Evolutionary conservation across 805 yeast genomes (phyloP), one percentile per base, ranked within the genome.

Genomic region (Kazachstania bromeliacearum): DNA sequence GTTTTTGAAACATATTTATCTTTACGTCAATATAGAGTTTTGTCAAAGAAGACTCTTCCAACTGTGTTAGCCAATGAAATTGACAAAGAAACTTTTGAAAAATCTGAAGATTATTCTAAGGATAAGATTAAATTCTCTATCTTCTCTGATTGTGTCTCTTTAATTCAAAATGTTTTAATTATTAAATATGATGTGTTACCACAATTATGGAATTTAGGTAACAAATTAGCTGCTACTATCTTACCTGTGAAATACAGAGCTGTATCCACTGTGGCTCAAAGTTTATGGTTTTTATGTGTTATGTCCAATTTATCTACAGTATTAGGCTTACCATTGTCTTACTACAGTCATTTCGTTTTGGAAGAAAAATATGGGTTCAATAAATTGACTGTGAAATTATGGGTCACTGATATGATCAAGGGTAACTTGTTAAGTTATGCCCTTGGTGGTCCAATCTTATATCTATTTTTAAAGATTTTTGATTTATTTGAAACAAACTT

Each of bases 351-450:
- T 49, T 92, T 92, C 64, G 88, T 87, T 12, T 68, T 92, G 47
- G 98, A 92, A 62, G 95, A 89, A 57, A 75, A 75, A 60, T 89
- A 70, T 51, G 98, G 98, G 1, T 92, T 92, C 66, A 92, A 92
- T 66, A 92, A 92, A 61, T 69, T 75, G 47, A 89, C 96, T 3
- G 42, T 69, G 13, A 62, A 66, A 34, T 65, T 85, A 34, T 92
- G 94, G 83, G 37, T 83, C 18, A 54, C 72, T 18, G 99, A 92
- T 59, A 63, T 67, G 43, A 31, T 85, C 43, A 92, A 89, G 60
- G 60, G 72, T 20, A 57, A 71, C 27, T 40, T 67, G 2, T 63
- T 92, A 33, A 57, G 73, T 23, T 51, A 71, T 32, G 72, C 63
- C 2, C 56, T 92, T 38, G 85, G 88, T 32, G 71, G 79, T 40